Evolutionary conservation across 305 asterid genomes (phyloP).

Genomic region (Fraxinus baroniana): DNA sequence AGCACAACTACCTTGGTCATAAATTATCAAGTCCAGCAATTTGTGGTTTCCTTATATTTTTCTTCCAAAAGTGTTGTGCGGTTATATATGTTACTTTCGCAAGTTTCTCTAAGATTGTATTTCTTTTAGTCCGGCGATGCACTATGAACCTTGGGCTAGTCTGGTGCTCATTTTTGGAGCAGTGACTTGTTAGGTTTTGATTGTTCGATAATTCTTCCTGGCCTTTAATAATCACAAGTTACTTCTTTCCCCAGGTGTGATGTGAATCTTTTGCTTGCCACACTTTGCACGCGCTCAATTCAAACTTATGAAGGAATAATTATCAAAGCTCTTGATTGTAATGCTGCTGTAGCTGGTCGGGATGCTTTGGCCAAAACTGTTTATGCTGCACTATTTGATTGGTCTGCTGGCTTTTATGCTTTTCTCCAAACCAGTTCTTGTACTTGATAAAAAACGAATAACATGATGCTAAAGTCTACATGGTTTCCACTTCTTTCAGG

Average conservation of each 20-base stretch:
- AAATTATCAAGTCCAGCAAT: conserved; percentile 13
- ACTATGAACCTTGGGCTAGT: background rate
- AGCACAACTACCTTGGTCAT: conserved; percentile 10
- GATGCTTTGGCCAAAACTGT: conserved; percentile 96
- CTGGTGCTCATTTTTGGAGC: conserved; percentile 15
- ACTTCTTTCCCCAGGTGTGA: conserved; percentile 67
- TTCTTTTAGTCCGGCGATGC: conserved; percentile 5
- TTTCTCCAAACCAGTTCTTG: conserved; percentile 10
- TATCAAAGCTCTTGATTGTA: conserved; percentile 80
- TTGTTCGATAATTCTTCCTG: conserved; percentile 16
- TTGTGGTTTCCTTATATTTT: conserved; percentile 10
- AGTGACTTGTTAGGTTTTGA: conserved; percentile 1
- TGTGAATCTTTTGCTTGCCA: conserved; percentile 65
- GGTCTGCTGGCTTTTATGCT: conserved; percentile 50
- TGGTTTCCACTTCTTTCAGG: conserved; percentile 54
- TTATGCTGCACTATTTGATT: conserved; percentile 91
- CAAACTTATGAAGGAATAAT: conserved; percentile 90
- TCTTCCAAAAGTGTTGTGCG: background rate
- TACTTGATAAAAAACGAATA: conserved; percentile 20
- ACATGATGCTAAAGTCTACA: conserved; percentile 16
- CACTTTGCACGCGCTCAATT: conserved; percentile 86
- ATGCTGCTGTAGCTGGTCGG: conserved; percentile 92
- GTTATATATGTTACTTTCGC: conserved; percentile 11
- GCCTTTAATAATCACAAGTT: conserved; percentile 21
- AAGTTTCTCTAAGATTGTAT: conserved; percentile 16